Evolutionary conservation across 305 asterid species (phyloP), one percentile per base, ranked within the genome.

Genomic region (Solanum chacoense): DNA sequence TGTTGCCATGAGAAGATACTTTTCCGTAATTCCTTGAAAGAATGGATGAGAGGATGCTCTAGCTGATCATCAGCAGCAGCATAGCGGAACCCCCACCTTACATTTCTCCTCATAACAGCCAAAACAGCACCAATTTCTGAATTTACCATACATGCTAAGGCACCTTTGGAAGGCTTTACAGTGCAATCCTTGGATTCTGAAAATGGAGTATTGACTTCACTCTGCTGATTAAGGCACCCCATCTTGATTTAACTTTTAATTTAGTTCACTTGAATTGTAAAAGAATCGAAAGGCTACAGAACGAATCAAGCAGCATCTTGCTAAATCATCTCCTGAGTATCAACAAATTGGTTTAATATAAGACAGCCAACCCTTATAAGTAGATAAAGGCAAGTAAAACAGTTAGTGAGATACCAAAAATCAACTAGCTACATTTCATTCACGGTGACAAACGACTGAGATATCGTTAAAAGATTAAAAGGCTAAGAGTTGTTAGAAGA

Each of bases 101-200:
- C 99, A 90, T 96, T 97, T 93, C 99, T 94, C 94, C 99, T 94
- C 99, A 97, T 97, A 89, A 97, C 99, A 79, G 99, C 96, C 94
- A 95, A 93, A 92, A 96, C 99, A 9, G 98, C 98, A 85, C 98
- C 98, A 77, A 97, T 96, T 93, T 97, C 99, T 84, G 99, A 95
- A 92, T 94, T 96, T 90, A 97, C 92, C 93, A 95, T 94, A 88
- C 98, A 96, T 85, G 98, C 99, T 89, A 95, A 91, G 91, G 98
- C 94, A 84, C 94, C 97, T 84, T 94, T 94, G 79, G 96, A 93
- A 85, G 94, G 94, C 95, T 90, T 95, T 87, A 72, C 28, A 81
- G 90, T 75, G 89, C 89, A 45, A 86, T 86, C 84, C 63, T 86
- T 90, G 88, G 95, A 93, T 76, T 91, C 93, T 90, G 90, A 92